Conservation (phyloP, 2,329 filamentous ascomycete species). For the Aspergillus puulaauensis region DNA sequence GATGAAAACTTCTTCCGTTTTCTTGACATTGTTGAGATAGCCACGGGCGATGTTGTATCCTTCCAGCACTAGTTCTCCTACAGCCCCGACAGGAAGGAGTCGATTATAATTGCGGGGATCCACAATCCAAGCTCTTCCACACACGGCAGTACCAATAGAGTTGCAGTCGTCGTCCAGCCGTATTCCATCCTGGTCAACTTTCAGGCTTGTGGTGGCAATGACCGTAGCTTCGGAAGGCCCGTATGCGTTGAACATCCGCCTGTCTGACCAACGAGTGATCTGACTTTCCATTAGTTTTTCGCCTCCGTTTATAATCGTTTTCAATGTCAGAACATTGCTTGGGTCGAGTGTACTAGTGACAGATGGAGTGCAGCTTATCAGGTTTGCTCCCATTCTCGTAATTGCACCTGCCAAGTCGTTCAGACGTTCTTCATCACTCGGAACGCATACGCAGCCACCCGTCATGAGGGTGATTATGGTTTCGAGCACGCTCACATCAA, state of each 20-base stretch:
- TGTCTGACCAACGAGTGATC: slow-evolving; percentile 45
- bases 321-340: slow-evolving; percentile 45
- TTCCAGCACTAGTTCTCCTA: slow-evolving; percentile 50
- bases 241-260: slow-evolving; percentile 48
- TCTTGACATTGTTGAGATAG: slow-evolving; percentile 41
- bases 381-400: slow-evolving; percentile 51
- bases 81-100: slow-evolving; percentile 44
- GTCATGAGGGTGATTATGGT: slow-evolving; percentile 55
- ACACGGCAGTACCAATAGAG: slow-evolving; percentile 36
- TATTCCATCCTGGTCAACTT: slow-evolving; percentile 30
- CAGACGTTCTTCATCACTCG: slow-evolving; percentile 51
- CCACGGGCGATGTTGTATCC: slow-evolving; percentile 47
- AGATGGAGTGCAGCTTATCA: slow-evolving; percentile 59
- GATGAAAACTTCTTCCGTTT: slow-evolving; percentile 37
- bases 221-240: slow-evolving; percentile 43
- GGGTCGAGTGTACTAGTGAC: slow-evolving; percentile 53
- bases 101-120: slow-evolving; percentile 37
- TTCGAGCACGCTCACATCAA: slow-evolving; percentile 56
- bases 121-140: slow-evolving; percentile 40
- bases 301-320: slow-evolving; percentile 45
- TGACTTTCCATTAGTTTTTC: slow-evolving; percentile 45
- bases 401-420: slow-evolving; percentile 54
- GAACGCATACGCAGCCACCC: slow-evolving; percentile 62
- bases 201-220: slow-evolving; percentile 32
- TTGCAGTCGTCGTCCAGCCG: slow-evolving; percentile 29